Conservation (phyloP, 495 filamentous ascomycete genomes). For the Hypoxylon fragiforme region DNA sequence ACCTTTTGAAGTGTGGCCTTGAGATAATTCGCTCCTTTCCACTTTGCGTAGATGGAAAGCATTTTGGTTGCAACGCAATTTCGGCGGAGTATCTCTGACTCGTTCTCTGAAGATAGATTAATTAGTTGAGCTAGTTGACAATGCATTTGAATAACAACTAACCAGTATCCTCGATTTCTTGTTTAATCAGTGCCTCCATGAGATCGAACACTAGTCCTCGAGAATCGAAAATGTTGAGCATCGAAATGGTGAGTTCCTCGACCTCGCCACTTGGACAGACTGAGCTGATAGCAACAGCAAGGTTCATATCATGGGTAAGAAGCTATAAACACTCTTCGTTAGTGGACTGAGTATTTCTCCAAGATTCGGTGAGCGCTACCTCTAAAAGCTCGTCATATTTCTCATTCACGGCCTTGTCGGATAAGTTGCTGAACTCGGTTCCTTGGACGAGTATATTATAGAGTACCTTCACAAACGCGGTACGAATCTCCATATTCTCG, state of each 20-base stretch:
- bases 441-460: constrained; percentile 69
- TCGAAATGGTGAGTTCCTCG: constrained; percentile 65
- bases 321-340: constrained; percentile 43
- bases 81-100: constrained; percentile 62
- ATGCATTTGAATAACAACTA: constrained; percentile 6
- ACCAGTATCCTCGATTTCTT: constrained; percentile 66
- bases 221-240: constrained; percentile 69
- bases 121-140: background rate
- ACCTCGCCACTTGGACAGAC: constrained; percentile 66
- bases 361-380: constrained; percentile 36
- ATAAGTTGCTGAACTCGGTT: constrained; percentile 66
- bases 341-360: background rate
- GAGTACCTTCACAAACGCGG: constrained; percentile 67
- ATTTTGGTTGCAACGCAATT: constrained; percentile 71
- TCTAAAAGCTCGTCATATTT: constrained; percentile 66
- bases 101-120: constrained; percentile 52
- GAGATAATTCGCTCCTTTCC: constrained; percentile 66
- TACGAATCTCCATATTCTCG: constrained; percentile 66
- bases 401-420: constrained; percentile 64
- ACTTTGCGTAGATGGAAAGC: constrained; percentile 68
- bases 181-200: constrained; percentile 64
- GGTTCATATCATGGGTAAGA: constrained; percentile 59
- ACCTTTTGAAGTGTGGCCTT: constrained; percentile 65
- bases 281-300: constrained; percentile 64
- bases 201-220: constrained; percentile 62